Conservation (phyloP, 2,329 filamentous ascomycete genomes). For the Penicillium frequentans region DNA sequence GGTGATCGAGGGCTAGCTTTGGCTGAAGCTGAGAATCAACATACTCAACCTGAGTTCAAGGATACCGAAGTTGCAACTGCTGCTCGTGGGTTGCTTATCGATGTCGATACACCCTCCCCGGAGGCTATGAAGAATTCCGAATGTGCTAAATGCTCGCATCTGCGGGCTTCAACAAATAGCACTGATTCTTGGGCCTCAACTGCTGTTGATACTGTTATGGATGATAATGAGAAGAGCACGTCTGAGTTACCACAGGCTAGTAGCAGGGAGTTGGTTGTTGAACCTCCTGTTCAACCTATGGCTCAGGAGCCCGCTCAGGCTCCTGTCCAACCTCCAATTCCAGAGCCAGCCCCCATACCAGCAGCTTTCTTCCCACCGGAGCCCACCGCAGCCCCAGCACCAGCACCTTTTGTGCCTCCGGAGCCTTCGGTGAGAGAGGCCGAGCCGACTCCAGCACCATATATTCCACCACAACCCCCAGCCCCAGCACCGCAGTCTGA, state of each 20-base stretch:
- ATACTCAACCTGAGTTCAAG: not conserved
- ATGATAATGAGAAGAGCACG: slow-evolving; percentile 9
- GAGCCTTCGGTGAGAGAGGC: not conserved
- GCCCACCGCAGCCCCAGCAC: not conserved
- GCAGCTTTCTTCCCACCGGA: not conserved
- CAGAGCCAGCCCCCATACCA: not conserved
- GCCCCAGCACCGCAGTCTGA: not conserved
- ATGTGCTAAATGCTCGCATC: slow-evolving; percentile 4
- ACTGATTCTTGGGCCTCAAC: slow-evolving; percentile 15
- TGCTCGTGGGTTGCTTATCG: slow-evolving; percentile 16
- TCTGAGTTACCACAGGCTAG: not conserved
- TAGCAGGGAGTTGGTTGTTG: not conserved
- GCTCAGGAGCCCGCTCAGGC: not conserved
- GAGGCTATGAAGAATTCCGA: slow-evolving; percentile 1
- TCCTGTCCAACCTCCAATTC: not conserved
- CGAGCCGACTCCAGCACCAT: not conserved
- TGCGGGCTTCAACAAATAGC: slow-evolving; percentile 11
- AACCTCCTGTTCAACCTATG: not conserved
- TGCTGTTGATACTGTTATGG: not conserved
- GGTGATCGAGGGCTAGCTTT: slow-evolving; percentile 20
- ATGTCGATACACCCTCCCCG: slow-evolving; percentile 16
- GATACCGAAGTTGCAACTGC: not conserved
- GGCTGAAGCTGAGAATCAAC: slow-evolving; percentile 8
- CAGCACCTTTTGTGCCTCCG: not conserved
- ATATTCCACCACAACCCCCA: not conserved